phyloP scores from a whole-genome alignment of 305 asterid species.

The Euphrasia arctica region DNA sequence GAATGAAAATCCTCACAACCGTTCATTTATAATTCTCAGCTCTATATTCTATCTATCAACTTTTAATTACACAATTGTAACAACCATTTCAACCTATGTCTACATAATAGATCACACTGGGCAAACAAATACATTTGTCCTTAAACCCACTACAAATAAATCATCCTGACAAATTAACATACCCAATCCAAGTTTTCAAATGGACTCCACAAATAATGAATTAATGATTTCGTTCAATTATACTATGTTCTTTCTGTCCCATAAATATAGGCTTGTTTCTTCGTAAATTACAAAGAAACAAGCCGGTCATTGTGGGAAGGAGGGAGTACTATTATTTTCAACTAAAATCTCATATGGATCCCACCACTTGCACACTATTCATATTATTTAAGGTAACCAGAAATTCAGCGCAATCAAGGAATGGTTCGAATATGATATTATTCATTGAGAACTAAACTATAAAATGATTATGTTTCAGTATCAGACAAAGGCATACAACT shows the following conservation, averaged over 20 bases:
- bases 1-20: not conserved
- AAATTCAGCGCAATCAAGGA: not conserved
- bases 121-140: not conserved
- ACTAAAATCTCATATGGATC: not conserved
- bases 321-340: no score
- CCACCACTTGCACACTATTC: not conserved
- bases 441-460: not conserved
- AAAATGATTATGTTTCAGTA: not conserved
- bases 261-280: not conserved
- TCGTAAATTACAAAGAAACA: no score
- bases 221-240: not conserved
- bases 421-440: not conserved
- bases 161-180: not conserved
- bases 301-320: no score
- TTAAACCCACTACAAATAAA: not conserved
- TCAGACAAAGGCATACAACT: not conserved
- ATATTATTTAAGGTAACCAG: not conserved
- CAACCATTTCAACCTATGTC: not conserved
- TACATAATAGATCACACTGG: not conserved
- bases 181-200: not conserved
- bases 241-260: no score
- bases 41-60: not conserved
- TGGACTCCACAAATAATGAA: not conserved
- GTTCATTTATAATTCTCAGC: not conserved
- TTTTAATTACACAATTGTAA: not conserved